phyloP scores from a whole-genome alignment of 805 yeast species.

The Cyberlindnera bimundalis region DNA sequence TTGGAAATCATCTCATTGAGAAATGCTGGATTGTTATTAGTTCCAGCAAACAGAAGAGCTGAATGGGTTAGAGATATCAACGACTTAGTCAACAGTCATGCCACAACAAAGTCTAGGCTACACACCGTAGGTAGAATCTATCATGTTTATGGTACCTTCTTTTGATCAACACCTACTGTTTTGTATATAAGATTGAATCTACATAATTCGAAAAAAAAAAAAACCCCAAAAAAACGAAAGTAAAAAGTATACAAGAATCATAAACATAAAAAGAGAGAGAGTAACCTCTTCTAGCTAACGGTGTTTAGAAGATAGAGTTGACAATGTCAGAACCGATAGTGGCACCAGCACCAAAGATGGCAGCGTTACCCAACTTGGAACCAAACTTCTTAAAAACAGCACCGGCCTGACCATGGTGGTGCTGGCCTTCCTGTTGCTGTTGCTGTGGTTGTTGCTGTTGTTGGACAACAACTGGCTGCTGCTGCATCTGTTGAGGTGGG shows the following conservation, averaged over 20 bases:
- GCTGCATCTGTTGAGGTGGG: conserved; percentile 21
- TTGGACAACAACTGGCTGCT: conserved; percentile 16
- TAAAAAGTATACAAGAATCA: background rate
- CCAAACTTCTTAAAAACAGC: conserved; percentile 59
- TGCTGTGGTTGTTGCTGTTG: conserved; percentile 25
- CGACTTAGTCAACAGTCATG: conserved; percentile 46
- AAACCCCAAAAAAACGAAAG: background rate
- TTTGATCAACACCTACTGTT: conserved; percentile 2
- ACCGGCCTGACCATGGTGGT: conserved; percentile 32
- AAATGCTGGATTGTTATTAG: conserved; percentile 40
- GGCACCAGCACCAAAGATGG: conserved; percentile 95
- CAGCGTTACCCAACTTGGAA: conserved; percentile 84
- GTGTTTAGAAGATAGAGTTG: conserved; percentile 56
- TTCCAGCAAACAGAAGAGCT: conserved; percentile 46
- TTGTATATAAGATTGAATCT: background rate
- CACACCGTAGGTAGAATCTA: conserved; percentile 55
- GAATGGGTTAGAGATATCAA: conserved; percentile 66
- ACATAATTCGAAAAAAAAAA: background rate
- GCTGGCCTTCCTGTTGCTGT: conserved; percentile 23
- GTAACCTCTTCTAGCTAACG: background rate
- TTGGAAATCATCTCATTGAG: conserved; percentile 62
- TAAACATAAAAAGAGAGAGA: background rate
- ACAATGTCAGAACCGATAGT: conserved; percentile 83
- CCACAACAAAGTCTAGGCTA: conserved; percentile 38
- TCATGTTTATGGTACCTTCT: conserved; percentile 49